Conservation (phyloP, 2,329 filamentous ascomycete genomes). For the Paecilomyces dactylethromorphus region DNA sequence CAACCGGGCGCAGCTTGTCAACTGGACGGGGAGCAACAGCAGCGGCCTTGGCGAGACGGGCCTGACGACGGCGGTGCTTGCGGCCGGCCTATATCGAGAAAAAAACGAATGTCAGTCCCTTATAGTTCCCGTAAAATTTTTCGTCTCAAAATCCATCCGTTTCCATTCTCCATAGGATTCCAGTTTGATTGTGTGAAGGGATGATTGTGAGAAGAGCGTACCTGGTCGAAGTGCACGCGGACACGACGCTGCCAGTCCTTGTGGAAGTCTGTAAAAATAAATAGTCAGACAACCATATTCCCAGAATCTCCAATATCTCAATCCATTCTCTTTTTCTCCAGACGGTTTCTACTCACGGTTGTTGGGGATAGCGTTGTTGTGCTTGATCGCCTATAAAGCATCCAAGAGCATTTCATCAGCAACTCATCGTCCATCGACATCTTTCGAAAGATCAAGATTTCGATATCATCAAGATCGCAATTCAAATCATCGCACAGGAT, state of each 20-base stretch:
- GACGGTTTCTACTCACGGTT: constrained; percentile 64
- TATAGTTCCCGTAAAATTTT: constrained; percentile 11
- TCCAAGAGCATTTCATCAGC: constrained; percentile 16
- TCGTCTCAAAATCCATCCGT: background rate
- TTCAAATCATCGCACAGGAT: constrained; percentile 15
- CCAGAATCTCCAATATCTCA: constrained; percentile 10
- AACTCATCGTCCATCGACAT: constrained; percentile 19
- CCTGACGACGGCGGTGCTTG: constrained; percentile 87
- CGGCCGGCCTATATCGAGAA: constrained; percentile 68
- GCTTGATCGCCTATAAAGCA: constrained; percentile 80
- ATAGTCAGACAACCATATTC: constrained; percentile 17
- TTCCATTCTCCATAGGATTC: background rate
- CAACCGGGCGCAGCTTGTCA: constrained; percentile 92
- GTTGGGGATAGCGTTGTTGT: constrained; percentile 97
- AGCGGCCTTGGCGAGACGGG: constrained; percentile 90
- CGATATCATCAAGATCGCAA: constrained; percentile 5
- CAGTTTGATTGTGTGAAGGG: background rate
- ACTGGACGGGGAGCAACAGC: constrained; percentile 92
- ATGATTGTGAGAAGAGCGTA: constrained; percentile 50
- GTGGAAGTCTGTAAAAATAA: constrained; percentile 70
- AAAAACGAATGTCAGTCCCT: constrained; percentile 19
- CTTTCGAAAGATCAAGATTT: constrained; percentile 9
- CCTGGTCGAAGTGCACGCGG: constrained; percentile 99
- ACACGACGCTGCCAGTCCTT: constrained; percentile 99
- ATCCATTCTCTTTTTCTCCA: constrained; percentile 12